These are phyloP conservation scores for Trametes villosa DNA, from an alignment of 768 basidiomycete species.

Conservation along the genomic window DNA sequence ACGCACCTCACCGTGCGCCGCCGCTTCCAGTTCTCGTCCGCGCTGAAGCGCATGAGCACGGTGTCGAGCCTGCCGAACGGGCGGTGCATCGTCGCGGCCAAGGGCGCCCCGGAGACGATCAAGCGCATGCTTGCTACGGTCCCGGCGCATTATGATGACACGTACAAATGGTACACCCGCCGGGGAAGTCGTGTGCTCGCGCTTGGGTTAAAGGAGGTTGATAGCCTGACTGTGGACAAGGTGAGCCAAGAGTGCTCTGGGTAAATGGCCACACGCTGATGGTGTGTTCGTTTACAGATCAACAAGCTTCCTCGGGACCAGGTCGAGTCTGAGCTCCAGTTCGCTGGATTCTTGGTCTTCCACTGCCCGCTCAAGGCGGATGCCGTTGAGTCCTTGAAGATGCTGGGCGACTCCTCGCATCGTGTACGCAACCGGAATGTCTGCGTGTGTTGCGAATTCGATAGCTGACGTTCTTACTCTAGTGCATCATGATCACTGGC, in stretches of 20 bases:
- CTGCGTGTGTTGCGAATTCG: not conserved
- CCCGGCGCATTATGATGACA: conserved; percentile 87
- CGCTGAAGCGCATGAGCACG: conserved; percentile 97
- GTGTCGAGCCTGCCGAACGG: conserved; percentile 68
- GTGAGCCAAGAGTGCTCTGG: conserved; percentile 40
- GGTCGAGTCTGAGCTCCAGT: conserved; percentile 77
- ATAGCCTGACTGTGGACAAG: conserved; percentile 69
- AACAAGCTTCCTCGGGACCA: conserved; percentile 81
- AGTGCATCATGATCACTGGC: conserved; percentile 99
- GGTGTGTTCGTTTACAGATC: conserved; percentile 56
- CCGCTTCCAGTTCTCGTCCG: conserved; percentile 97
- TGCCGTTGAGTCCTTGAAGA: conserved; percentile 87
- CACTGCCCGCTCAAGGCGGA: conserved; percentile 96
- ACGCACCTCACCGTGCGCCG: conserved; percentile 76
- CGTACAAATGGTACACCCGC: conserved; percentile 93
- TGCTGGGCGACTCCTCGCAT: conserved; percentile 96
- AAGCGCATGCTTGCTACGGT: conserved; percentile 79
- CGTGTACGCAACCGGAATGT: conserved; percentile 60
- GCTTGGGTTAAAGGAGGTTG: conserved; percentile 85
- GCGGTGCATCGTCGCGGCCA: conserved; percentile 73
- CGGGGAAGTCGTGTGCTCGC: conserved; percentile 94
- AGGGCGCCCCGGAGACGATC: conserved; percentile 98
- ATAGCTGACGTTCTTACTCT: conserved; percentile 1
- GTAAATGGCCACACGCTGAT: not conserved
- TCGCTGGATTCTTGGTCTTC: conserved; percentile 98